These are phyloP conservation scores for Leccinum broughii DNA, from an alignment of 768 basidiomycete species.

Conservation along the genomic window DNA sequence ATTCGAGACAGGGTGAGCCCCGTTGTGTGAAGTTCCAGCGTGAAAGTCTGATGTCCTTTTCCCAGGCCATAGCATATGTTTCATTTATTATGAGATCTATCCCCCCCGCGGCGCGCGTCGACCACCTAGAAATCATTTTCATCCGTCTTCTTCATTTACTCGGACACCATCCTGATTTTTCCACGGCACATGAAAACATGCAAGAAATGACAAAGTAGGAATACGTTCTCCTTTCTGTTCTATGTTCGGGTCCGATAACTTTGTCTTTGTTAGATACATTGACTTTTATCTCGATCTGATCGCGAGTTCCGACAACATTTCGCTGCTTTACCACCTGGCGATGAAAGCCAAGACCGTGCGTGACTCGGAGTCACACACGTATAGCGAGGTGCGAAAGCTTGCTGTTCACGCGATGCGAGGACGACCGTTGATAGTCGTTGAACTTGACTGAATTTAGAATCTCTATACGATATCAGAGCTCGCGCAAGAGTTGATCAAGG, in stretches of 20 bases:
- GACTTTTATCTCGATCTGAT: slow-evolving; percentile 84
- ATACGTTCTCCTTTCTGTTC: background rate
- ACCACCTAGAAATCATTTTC: slow-evolving; percentile 79
- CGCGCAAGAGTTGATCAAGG: slow-evolving; percentile 82
- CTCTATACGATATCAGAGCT: slow-evolving; percentile 87
- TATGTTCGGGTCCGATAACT: background rate
- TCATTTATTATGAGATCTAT: too few relatives aligned
- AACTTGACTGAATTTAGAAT: slow-evolving; percentile 50
- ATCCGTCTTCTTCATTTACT: slow-evolving; percentile 84
- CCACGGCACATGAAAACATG: slow-evolving; percentile 62
- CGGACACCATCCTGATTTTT: slow-evolving; percentile 95
- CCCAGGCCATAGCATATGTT: too few relatives aligned
- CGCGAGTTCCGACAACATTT: slow-evolving; percentile 76
- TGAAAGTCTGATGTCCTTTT: slow-evolving; percentile 7
- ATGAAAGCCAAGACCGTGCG: slow-evolving; percentile 83
- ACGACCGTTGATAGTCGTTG: background rate
- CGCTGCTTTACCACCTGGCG: slow-evolving; percentile 81
- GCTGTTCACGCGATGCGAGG: background rate
- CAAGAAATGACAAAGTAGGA: slow-evolving; percentile 80
- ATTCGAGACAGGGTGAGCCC: slow-evolving; percentile 61
- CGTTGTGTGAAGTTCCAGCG: background rate
- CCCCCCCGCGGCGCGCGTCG: slow-evolving; percentile 43
- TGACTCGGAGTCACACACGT: slow-evolving; percentile 66
- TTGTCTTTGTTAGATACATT: slow-evolving; percentile 62
- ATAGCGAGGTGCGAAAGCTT: slow-evolving; percentile 59